Evolutionary conservation across 257 asterid genomes (phyloP), one percentile per base, ranked within the genome.

Genomic region (Lycium barbarum): DNA sequence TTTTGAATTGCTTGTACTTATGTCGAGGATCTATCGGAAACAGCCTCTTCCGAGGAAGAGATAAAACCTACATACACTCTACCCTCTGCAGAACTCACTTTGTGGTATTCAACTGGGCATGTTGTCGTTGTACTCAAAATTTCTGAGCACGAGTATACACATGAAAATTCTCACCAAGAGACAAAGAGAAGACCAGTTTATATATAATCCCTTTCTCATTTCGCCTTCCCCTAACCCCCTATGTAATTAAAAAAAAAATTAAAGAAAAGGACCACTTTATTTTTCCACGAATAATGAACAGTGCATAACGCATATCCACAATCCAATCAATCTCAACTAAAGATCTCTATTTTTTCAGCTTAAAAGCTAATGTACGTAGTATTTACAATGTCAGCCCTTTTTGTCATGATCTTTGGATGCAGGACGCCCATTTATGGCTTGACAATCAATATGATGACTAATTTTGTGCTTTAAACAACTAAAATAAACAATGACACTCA

Each of bases 311-410:
- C 22, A 33, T 33, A 78, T 78, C 17, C 18, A 53, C 49, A 51
- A 26, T 78, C 14, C 63, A 78, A 53, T 78, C 66, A 78, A 53
- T 78, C 53, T 18, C 82, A 78, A 53, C 22, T 14, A 35, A 53
- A 78, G 65, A 33, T 53, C 33, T 14, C 66, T 78, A 53, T 8
- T 0, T 26, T 76, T 53, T 78, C 82, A 53, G 65, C 82, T 15
- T 53, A 26, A 54, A 53, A 78, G 14, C 49, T 26, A 51, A 26
- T 26, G 33, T 26, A 51, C 4, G 33, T 78, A 33, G 38, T 72
- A 78, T 78, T 33, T 78, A 78, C 82, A 78, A 78, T 33, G 65
- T 33, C 65, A 78, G 66, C 14, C 33, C 53, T 20, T 35, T 67
- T 14, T 67, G 11, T 47, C 47, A 70, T 70, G 78, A 70, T 15